Percentiles rank a stretch among this genome's conserved stretches.
Conservation (phyloP, 371 early-diverging fungal species). For the Saksenaea vasiformis region DNA sequence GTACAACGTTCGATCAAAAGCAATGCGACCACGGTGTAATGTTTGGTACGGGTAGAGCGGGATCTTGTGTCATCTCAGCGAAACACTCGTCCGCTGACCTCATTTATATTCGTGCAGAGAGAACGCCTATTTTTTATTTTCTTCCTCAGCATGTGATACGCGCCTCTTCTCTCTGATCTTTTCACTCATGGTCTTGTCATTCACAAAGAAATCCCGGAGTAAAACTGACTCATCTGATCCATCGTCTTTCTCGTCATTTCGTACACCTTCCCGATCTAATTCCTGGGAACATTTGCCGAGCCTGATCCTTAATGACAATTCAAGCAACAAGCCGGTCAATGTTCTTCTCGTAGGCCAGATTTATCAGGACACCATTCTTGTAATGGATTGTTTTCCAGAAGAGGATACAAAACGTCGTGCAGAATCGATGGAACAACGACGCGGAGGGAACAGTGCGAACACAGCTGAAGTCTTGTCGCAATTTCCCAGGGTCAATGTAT, state of each 20-base stretch:
- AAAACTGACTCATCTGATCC: not conserved
- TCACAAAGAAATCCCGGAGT: not conserved
- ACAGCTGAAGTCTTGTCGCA: constrained; percentile 59
- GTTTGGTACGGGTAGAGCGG: not conserved
- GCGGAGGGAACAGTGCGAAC: constrained; percentile 74
- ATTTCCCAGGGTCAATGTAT: constrained; percentile 37
- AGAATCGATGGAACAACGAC: constrained; percentile 50
- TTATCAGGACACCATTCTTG: constrained; percentile 54
- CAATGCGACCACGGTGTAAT: not conserved
- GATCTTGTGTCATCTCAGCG: not conserved
- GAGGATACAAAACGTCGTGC: constrained; percentile 67
- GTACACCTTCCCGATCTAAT: not conserved
- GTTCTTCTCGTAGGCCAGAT: constrained; percentile 51
- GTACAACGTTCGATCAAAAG: not conserved
- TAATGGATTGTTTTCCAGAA: constrained; percentile 50
- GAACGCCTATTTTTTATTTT: not conserved
- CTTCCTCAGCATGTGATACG: constrained; percentile 1
- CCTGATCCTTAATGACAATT: not conserved
- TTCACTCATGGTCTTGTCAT: not conserved
- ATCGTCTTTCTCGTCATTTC: not conserved
- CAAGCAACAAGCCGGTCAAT: not conserved
- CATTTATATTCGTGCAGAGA: not conserved
- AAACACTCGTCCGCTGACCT: not conserved
- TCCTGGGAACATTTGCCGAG: not conserved
- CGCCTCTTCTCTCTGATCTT: not conserved